Evolutionary conservation across 176 grass and related monocot genomes (phyloP), one percentile per base, ranked within the genome.

Genomic region (Juncus effusus): DNA sequence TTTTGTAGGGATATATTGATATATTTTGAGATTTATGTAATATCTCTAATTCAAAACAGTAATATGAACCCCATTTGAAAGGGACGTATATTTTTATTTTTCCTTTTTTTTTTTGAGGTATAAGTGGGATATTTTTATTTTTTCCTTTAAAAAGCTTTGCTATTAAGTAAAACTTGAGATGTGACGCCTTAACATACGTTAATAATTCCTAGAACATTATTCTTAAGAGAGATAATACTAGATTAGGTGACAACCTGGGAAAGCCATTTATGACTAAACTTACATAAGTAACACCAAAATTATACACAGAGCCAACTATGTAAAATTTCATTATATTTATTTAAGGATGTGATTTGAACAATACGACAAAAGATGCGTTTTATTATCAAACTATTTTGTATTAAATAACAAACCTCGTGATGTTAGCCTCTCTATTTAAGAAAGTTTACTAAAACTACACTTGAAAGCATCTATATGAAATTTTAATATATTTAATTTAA

Each of bases 171-270:
- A 42, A 37, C 61, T 42, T 14, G 61, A 63, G 61, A 63, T 63
- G 61, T 42, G 61, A 63, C 61, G n/a, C 40, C 61, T 42, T 63
- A 63, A 63, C 37, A 1, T 28, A 28, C 19, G 19, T 28, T 28
- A 28, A 1, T 28, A 28, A 28, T 28, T 28, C 19, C 19, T 28
- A 28, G 19, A 28, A 28, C 19, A 28, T 28, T 28, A 28, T 35
- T 40, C 10, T 40, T 42, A 63, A 63, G 19, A 63, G 14, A 8
- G 14, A 63, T 63, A 40, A 63, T 63, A 63, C 61, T 40, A 63
- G 10, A 63, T 16, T 28, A 28, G 19, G 19, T 28, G 19, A 28
- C 19, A 28, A 28, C 19, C 19, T 28, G 19, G 19, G 19, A 28
- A 28, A 28, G 19, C 19, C 19, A 28, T 28, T 28, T 28, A 28